Percentiles rank a stretch among this genome's conserved stretches.
Evolutionary conservation across 1,284 basidiomycete genomes (phyloP).

Genomic region (Coniferiporia weirii): DNA sequence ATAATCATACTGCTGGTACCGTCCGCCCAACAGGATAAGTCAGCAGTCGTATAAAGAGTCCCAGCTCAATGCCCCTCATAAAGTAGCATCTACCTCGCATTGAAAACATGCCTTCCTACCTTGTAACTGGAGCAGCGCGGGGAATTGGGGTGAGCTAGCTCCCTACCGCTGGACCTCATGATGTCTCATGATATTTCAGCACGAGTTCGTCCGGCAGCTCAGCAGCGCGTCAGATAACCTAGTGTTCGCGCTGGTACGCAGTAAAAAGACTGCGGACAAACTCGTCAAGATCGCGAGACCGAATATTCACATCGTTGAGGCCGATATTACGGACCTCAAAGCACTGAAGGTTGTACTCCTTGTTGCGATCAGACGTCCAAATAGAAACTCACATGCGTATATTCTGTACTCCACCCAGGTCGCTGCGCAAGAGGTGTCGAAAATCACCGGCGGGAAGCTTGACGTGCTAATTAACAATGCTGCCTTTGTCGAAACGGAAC

Average conservation of each 20-base stretch:
- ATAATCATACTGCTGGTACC: no score
- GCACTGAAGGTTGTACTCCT: slow-evolving; percentile 23
- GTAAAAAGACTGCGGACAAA: slow-evolving; percentile 20
- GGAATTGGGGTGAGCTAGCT: slow-evolving; percentile 27
- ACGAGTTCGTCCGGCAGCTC: slow-evolving; percentile 32
- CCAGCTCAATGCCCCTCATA: neutral
- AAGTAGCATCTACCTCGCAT: neutral
- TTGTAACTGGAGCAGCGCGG: slow-evolving; percentile 28
- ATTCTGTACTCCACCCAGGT: slow-evolving; percentile 3
- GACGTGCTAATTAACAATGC: slow-evolving; percentile 35
- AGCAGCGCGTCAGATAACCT: slow-evolving; percentile 22
- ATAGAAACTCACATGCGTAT: neutral
- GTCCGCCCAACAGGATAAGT: no score
- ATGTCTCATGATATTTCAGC: slow-evolving; percentile 19
- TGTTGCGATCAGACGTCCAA: neutral
- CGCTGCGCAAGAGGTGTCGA: slow-evolving; percentile 24
- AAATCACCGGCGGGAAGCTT: slow-evolving; percentile 28
- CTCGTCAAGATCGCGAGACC: slow-evolving; percentile 20
- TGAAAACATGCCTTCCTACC: slow-evolving; percentile 27
- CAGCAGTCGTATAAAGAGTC: neutral
- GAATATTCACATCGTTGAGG: slow-evolving; percentile 30
- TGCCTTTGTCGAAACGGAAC: slow-evolving; percentile 16
- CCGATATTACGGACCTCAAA: slow-evolving; percentile 28
- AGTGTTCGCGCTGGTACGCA: slow-evolving; percentile 33
- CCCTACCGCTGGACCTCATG: neutral